Evolutionary conservation across 2,329 filamentous ascomycete genomes (phyloP), one percentile per base, ranked within the genome.

Genomic region (Calonectria pauciramosa): DNA sequence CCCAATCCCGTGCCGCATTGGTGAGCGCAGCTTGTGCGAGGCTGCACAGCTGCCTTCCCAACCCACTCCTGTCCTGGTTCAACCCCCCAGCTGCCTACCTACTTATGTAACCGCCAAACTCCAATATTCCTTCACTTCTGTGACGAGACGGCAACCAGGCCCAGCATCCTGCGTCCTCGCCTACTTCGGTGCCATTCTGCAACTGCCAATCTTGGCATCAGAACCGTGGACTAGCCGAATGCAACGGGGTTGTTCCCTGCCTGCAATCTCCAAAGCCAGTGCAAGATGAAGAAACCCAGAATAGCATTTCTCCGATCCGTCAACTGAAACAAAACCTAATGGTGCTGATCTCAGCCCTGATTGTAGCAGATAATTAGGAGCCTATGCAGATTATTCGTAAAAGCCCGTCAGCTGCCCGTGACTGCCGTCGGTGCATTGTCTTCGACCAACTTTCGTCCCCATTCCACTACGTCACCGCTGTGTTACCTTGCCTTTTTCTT

Each of bases 161-260:
- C 28, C 32, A 59, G 54, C n/a, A 59, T 36, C 54, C 54, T 59
- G 9, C 32, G 14, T 34, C 11, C 23, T 54, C 51, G 16, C 30
- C 20, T 36, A 8, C 18, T 47, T n/a, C 4, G 32, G 32, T 32
- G 32, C 59, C 36, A 49, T 44, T 30, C 34, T 36, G 34, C 36
- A 64, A 32, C 59, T 64, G 36, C 59, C 59, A 44, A 64, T 64
- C 36, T 64, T 71, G 66, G 74, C 71, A 69, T 71, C 34, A 59
- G 34, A 66, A 65, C 36, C 49, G 49, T 52, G 49, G 30, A n/a
- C 54, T 59, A 59, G 41, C 54, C 65, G 64, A 72, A 72, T 66
- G 65, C 28, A 69, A 70, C 59, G 23, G 59, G 64, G 64, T 60
- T 73, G 65, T 75, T 64, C 59, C 59, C 36, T 64, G 59, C 23